Evolutionary conservation across 129 eudicot species (phyloP).

Genomic region (Artemisia argyi): DNA sequence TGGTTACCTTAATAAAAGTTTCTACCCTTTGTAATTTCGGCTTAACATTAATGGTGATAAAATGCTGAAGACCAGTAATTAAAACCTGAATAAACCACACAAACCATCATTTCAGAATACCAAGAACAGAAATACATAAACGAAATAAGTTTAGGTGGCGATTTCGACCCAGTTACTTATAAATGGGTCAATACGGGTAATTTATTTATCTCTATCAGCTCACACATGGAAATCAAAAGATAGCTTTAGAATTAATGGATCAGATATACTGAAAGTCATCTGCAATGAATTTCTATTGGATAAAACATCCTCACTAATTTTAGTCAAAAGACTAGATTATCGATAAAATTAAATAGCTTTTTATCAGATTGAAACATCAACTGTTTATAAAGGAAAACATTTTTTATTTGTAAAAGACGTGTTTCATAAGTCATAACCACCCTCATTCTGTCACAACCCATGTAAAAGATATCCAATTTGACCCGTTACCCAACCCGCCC

Average conservation of each 20-base stretch:
- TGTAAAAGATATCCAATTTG: not conserved
- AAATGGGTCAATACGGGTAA: not conserved
- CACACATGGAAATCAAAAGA: not conserved
- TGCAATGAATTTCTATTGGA: not conserved
- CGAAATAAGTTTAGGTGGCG: slow-evolving; percentile 7
- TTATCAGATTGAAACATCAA: no score
- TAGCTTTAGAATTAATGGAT: not conserved
- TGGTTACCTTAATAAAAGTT: slow-evolving; percentile 80
- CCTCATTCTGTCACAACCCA: not conserved
- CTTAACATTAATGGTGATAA: slow-evolving; percentile 64
- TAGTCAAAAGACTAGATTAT: no score
- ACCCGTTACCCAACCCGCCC: slow-evolving; percentile 6
- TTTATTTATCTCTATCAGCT: not conserved
- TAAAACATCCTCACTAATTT: not conserved
- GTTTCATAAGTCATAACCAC: not conserved
- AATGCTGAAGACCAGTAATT: slow-evolving; percentile 90
- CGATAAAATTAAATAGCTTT: no score
- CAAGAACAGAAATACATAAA: slow-evolving; percentile 3
- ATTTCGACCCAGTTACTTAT: not conserved
- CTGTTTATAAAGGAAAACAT: no score
- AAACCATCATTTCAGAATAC: slow-evolving; percentile 10
- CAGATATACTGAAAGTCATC: not conserved
- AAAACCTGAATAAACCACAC: slow-evolving; percentile 59
- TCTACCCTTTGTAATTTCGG: slow-evolving; percentile 81
- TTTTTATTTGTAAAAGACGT: not conserved